phyloP scores from a whole-genome alignment of 331 rosid genomes.

The Rosa hybrid region DNA sequence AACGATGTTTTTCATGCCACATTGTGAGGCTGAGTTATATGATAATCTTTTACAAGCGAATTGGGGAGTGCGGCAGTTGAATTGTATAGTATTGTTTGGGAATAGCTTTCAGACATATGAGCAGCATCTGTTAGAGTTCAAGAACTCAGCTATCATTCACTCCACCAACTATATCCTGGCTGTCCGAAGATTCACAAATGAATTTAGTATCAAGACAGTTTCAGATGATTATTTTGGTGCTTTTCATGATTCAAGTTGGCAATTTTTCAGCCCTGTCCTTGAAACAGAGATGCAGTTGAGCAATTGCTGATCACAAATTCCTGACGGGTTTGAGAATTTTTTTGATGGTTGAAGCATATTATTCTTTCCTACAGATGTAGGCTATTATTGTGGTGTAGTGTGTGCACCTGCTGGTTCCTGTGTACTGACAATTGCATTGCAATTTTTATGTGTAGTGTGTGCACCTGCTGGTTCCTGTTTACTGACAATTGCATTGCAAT shows the following conservation, averaged over 20 bases:
- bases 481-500: neutral
- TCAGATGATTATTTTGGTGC: constrained; percentile 77
- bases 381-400: neutral
- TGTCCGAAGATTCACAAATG: constrained; percentile 45
- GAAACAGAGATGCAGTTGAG: constrained; percentile 44
- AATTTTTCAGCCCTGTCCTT: constrained; percentile 57
- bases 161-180: constrained; percentile 50
- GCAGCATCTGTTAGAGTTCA: constrained; percentile 50
- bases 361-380: neutral
- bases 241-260: constrained; percentile 94
- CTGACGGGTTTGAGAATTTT: neutral
- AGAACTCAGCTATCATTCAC: constrained; percentile 40
- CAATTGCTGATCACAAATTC: constrained; percentile 26
- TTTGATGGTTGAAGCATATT: neutral
- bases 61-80: constrained; percentile 59
- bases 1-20: constrained; percentile 88
- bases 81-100: constrained; percentile 64
- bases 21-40: constrained; percentile 80
- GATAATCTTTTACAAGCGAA: constrained; percentile 76
- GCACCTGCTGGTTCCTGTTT: neutral
- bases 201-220: constrained; percentile 49
- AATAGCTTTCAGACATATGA: constrained; percentile 78
- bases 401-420: neutral
- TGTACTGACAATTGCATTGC: neutral
- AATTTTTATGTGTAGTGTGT: neutral